Evolutionary conservation across 441 rosid genomes (phyloP).

Genomic region (Hura crepitans): DNA sequence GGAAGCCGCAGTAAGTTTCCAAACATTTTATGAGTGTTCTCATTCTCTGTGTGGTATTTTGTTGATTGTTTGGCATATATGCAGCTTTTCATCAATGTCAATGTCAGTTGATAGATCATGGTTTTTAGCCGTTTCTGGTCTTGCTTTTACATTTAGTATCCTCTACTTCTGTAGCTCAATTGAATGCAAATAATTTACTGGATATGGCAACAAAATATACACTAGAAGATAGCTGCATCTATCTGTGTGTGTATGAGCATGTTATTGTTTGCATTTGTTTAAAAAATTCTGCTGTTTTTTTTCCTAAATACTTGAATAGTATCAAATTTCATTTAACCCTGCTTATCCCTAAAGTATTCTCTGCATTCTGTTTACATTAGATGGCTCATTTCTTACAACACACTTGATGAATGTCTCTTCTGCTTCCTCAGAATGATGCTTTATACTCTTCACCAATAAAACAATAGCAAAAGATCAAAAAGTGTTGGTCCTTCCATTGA

Average conservation of each 20-base stretch:
- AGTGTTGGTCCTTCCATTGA: background rate
- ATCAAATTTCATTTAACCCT: background rate
- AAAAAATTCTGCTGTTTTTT: background rate
- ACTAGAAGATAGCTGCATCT: background rate
- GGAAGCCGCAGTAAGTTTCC: constrained; percentile 89
- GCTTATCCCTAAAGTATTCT: background rate
- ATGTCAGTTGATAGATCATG: background rate
- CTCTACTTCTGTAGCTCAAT: background rate
- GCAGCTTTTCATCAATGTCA: background rate
- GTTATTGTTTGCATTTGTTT: background rate
- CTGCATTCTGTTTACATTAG: background rate
- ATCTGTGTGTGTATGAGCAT: background rate
- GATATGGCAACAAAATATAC: background rate
- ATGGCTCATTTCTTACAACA: background rate
- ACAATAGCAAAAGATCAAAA: background rate
- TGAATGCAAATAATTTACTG: background rate
- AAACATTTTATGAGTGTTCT: constrained; percentile 25
- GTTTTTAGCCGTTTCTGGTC: background rate
- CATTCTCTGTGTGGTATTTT: constrained; percentile 22
- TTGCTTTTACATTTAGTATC: background rate
- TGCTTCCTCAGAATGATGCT: background rate
- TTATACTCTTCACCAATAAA: background rate
- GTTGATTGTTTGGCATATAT: background rate
- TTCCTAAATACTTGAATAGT: background rate
- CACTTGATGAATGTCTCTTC: background rate